Evolutionary conservation across 2,329 filamentous ascomycete genomes (phyloP), one percentile per base, ranked within the genome.

Genomic region (Fusarium napiforme): DNA sequence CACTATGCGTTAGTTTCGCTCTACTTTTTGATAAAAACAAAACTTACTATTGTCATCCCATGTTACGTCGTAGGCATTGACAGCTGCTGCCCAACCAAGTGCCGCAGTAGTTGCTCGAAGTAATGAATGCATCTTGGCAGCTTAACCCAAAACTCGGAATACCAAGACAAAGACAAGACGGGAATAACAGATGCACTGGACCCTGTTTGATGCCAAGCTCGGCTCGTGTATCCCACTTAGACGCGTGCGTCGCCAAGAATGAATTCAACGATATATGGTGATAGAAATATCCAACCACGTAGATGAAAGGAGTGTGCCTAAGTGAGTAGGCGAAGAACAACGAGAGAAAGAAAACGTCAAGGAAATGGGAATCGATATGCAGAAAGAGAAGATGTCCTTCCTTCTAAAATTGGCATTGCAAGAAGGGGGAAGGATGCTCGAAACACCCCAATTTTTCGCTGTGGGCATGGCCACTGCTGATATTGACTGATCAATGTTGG

Each of bases 41-140:
- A 30, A 64, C 74, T 67, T 49, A 72, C 76, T 69, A 4, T 78
- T 69, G 15, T 78, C 76, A 26, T 74, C 63, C 71, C 73, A 75
- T 49, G 72, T 68, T 37, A 78, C 60, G 9, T 74, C 71, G 46
- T 69, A 67, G 37, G 73, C 68, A 39, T 56, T 68, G 40, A 50
- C 63, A 37, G 64, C 69, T 36, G 53, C 61, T 26, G 64, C 45
- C 64, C 74, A 74, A 43, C 65, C 68, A 62, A 77, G 58, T 34
- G 60, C 43, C 34, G 64, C 46, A 28, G 68, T 66, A 11, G 64
- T 50, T 58, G 67, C 59, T n/a, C 61, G 60, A 28, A 77, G 57
- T 36, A 78, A 39, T 55, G 59, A 67, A 63, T 37, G 73, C 75
- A 77, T 78, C 37, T 63, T 69, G 74, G 63, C 57, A 66, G 34